phyloP scores from a whole-genome alignment of 352 stramenopile species.

The Phytophthora citrophthora region DNA sequence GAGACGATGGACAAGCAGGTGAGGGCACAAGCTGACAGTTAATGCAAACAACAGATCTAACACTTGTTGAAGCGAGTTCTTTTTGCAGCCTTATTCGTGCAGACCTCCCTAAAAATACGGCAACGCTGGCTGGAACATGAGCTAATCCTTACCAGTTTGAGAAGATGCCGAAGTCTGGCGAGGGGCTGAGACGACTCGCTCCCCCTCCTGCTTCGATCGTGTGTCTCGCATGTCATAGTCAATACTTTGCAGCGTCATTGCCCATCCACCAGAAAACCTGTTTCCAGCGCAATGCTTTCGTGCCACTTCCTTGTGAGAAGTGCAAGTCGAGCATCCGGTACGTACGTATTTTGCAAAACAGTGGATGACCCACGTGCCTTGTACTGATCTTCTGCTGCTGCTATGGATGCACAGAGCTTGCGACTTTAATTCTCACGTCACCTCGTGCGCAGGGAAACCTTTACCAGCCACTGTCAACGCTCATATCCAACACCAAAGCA shows the following conservation, averaged over 20 bases:
- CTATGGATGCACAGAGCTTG: conserved; percentile 26
- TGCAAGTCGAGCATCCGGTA: conserved; percentile 47
- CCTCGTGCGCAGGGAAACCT: conserved; percentile 25
- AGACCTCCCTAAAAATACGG: conserved; percentile 37
- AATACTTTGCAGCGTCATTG: conserved; percentile 71
- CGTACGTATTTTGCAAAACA: not conserved
- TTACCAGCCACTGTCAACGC: not conserved
- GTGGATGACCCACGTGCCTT: not conserved
- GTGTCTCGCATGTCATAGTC: conserved; percentile 55
- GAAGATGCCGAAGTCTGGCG: conserved; percentile 5
- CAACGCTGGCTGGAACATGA: conserved; percentile 3
- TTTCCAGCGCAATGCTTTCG: conserved; percentile 68
- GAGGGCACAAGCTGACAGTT: conserved; percentile 8
- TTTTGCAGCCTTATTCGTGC: conserved; percentile 24
- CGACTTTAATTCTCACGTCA: conserved; percentile 28
- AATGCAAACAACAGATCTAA: conserved; percentile 20
- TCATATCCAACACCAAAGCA: not conserved
- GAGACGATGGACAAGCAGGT: conserved; percentile 16
- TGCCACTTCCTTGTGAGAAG: conserved; percentile 49
- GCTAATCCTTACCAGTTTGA: not conserved
- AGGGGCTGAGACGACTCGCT: conserved; percentile 1
- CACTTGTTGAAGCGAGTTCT: conserved; percentile 28
- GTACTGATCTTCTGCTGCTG: conserved; percentile 1
- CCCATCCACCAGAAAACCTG: conserved; percentile 76
- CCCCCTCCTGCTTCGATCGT: conserved; percentile 33